Evolutionary conservation across 1,139 yeast genomes (phyloP).

Genomic region (Saccharomycopsis phalli): DNA sequence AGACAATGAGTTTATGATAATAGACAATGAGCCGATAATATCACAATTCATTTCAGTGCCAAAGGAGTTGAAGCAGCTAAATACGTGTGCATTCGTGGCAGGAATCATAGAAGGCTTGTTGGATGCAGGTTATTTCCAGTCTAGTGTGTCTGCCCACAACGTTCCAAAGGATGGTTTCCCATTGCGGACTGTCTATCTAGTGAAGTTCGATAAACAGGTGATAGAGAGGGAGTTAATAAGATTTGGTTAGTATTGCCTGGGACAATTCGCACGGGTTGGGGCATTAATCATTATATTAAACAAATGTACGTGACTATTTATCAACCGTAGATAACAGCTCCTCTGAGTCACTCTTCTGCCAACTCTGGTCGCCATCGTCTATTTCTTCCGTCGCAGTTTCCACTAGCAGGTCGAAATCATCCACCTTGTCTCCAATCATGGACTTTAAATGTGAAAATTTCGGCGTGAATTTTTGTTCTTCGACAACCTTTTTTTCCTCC

Average conservation of each 20-base stretch:
- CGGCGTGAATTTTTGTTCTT: conserved; percentile 2
- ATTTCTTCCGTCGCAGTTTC: conserved; percentile 11
- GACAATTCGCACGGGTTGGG: too few species aligned
- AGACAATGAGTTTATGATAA: conserved; percentile 75
- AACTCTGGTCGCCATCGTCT: neutral
- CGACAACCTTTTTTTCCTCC: neutral
- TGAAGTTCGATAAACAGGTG: conserved; percentile 61
- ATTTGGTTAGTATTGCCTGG: conserved; percentile 23
- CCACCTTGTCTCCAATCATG: conserved; percentile 13
- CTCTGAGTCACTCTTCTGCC: neutral
- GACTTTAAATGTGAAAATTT: conserved; percentile 14
- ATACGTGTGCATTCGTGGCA: conserved; percentile 80
- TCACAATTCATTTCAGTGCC: conserved; percentile 76
- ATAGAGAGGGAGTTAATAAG: conserved; percentile 42
- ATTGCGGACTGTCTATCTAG: conserved; percentile 70
- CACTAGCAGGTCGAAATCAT: conserved; percentile 14
- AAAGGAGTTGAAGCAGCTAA: conserved; percentile 67
- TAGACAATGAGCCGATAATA: conserved; percentile 72
- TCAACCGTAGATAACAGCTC: too few species aligned
- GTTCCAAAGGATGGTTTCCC: conserved; percentile 61
- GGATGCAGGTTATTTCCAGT: conserved; percentile 71
- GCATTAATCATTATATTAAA: too few species aligned
- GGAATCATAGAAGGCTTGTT: conserved; percentile 89
- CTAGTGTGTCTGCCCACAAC: conserved; percentile 81
- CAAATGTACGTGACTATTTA: too few species aligned